Evolutionary conservation across 75 land plant species (phyloP), one percentile per base, ranked within the genome.

Genomic region (Pinus tabuliformis): DNA sequence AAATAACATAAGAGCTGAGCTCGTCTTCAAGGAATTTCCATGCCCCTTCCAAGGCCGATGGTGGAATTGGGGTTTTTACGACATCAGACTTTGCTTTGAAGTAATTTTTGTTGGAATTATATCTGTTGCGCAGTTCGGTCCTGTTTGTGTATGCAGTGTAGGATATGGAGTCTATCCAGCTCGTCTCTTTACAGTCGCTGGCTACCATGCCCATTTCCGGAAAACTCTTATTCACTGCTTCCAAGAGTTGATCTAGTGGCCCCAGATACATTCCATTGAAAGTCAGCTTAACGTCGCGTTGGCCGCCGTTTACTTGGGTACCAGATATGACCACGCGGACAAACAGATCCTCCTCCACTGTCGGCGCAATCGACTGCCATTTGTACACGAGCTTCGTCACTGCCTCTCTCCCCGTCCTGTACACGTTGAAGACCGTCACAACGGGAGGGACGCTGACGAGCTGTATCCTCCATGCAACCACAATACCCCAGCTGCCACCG

Each of bases 181-280:
- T 72, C 36, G 59, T 63, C 64, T 82, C 71, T 2, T 78, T 11
- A 54, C 83, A 73, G 52, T 82, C 76, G 3, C 20, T n/a, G 13
- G 3, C 56, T 3, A 42, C 57, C 76, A 82, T 16, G 11, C 62
- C 80, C 58, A 82, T 58, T 17, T 82, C 81, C 3, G 79, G 76
- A 60, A 82, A 82, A 24, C 26, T 79, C 56, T 79, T 20, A 3
- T 63, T 56, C 79, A 84, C 62, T 12, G 74, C 1, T 17, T 70
- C 21, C 3, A 81, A 22, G 3, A 79, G 75, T 45, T 76, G 57
- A 5, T 76, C 74, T 4, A 21, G 13, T 14, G 59, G 6, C 2
- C 89, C 89, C 33, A 84, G 82, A 57, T 73, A 87, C 56, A 81
- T 14, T 3, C 80, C 75, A 21, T 78, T 76, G 62, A 85, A 83